Percentiles rank a stretch among this genome's conserved stretches.
Evolutionary conservation across 768 basidiomycete species (phyloP).

Genomic region (Postia placenta): DNA sequence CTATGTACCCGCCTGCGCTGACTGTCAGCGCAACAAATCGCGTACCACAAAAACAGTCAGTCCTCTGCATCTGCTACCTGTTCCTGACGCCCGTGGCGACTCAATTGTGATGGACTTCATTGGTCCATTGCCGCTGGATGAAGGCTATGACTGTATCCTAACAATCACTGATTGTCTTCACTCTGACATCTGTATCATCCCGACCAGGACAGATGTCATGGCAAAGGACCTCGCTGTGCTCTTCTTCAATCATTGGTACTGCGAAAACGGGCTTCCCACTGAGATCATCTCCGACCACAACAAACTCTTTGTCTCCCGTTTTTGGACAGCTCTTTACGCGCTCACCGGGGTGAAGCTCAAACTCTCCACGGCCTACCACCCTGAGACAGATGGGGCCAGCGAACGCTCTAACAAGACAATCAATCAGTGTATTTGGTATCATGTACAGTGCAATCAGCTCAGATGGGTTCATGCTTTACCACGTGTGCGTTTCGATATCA

Average conservation of each 20-base stretch:
- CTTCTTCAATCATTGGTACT: conserved; percentile 26
- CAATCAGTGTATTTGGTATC: conserved; percentile 17
- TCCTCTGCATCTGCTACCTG: conserved; percentile 19
- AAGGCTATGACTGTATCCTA: conserved; percentile 20
- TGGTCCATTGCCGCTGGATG: conserved; percentile 23
- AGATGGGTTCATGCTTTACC: conserved; percentile 14
- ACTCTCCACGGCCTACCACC: conserved; percentile 31
- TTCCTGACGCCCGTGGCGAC: conserved; percentile 16
- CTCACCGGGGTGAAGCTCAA: conserved; percentile 23
- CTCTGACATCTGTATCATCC: conserved; percentile 10
- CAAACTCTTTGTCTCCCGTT: conserved; percentile 26
- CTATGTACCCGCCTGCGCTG: conserved; percentile 28
- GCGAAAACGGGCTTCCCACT: conserved; percentile 21
- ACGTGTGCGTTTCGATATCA: conserved; percentile 19
- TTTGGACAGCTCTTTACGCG: conserved; percentile 26
- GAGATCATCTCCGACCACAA: conserved; percentile 29
- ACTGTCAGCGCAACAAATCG: conserved; percentile 30
- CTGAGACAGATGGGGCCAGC: conserved; percentile 30
- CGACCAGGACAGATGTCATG: conserved; percentile 4
- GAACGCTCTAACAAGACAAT: conserved; percentile 26
- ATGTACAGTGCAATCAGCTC: conserved; percentile 17
- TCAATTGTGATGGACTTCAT: conserved; percentile 25
- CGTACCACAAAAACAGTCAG: conserved; percentile 13
- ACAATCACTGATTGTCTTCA: conserved; percentile 19
- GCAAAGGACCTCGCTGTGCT: conserved; percentile 14